Conservation (phyloP, 2,329 filamentous ascomycete species). For the Diplodia sapinea region DNA sequence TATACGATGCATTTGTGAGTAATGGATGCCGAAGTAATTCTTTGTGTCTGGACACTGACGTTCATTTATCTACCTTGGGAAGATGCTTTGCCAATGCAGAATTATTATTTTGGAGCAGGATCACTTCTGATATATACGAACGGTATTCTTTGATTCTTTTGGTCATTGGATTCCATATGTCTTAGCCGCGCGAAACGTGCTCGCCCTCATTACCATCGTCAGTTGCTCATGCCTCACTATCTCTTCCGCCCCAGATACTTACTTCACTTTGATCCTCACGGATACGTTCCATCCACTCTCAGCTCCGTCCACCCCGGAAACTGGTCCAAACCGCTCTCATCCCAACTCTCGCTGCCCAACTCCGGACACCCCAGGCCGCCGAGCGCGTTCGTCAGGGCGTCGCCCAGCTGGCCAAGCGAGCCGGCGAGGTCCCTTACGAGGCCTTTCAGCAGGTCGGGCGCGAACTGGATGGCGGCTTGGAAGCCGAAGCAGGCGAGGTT, state of each 20-base stretch:
- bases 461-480: slow-evolving; percentile 49
- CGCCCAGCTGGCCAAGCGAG: slow-evolving; percentile 45
- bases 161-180: too few relatives aligned
- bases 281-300: neutral
- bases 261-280: neutral
- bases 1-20: too few relatives aligned
- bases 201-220: too few relatives aligned
- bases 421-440: slow-evolving; percentile 45
- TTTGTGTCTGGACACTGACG: too few relatives aligned
- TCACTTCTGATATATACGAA: too few relatives aligned
- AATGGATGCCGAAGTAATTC: too few relatives aligned
- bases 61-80: too few relatives aligned
- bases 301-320: neutral
- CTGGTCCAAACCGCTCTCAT: slow-evolving; percentile 22
- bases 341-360: slow-evolving; percentile 22
- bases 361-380: slow-evolving; percentile 31
- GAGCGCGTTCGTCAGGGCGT: slow-evolving; percentile 38
- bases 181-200: too few relatives aligned
- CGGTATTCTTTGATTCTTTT: too few relatives aligned
- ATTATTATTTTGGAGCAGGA: too few relatives aligned
- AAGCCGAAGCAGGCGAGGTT: slow-evolving; percentile 55
- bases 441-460: slow-evolving; percentile 50
- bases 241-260: too few relatives aligned
- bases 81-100: too few relatives aligned
- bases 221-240: neutral